A percentile compares a stretch with the other conserved stretches of the same genome.
Conservation (phyloP, 768 basidiomycete genomes). For the Mycena crocata region DNA sequence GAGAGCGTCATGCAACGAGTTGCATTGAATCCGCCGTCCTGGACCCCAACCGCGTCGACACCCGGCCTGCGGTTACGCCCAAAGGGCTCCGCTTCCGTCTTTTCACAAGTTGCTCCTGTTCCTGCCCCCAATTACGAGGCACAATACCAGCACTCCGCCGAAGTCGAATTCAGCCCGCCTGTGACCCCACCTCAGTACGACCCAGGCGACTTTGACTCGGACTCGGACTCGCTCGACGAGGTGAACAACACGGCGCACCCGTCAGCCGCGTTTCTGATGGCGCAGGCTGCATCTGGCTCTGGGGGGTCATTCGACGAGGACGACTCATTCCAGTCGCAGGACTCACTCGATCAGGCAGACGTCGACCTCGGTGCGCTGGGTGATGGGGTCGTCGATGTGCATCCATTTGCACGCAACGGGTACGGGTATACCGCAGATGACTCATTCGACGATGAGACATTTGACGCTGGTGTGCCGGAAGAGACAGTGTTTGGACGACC, state of each 20-base stretch:
- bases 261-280: constrained; percentile 79
- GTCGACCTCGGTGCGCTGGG: constrained; percentile 37
- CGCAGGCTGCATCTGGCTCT: constrained; percentile 46
- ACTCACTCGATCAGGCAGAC: constrained; percentile 66
- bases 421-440: constrained; percentile 55
- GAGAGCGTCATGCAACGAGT: constrained; percentile 79
- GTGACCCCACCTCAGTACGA: constrained; percentile 27
- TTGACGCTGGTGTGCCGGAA: constrained; percentile 60
- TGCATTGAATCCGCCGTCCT: constrained; percentile 56
- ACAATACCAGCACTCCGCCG: constrained; percentile 29
- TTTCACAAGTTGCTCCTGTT: neutral
- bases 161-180: constrained; percentile 20
- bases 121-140: constrained; percentile 3
- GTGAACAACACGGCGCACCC: constrained; percentile 71
- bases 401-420: constrained; percentile 64
- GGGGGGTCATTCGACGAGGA: constrained; percentile 55
- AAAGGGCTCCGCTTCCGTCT: constrained; percentile 32
- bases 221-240: constrained; percentile 72
- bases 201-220: constrained; percentile 57
- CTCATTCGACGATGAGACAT: constrained; percentile 67
- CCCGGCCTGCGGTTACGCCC: constrained; percentile 48
- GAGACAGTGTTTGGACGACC: constrained; percentile 82
- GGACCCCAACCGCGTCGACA: constrained; percentile 37
- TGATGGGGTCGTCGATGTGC: constrained; percentile 58
- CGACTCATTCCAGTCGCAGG: constrained; percentile 56